Conservation (phyloP, 140 eudicot genomes). For the Artemisia princeps region DNA sequence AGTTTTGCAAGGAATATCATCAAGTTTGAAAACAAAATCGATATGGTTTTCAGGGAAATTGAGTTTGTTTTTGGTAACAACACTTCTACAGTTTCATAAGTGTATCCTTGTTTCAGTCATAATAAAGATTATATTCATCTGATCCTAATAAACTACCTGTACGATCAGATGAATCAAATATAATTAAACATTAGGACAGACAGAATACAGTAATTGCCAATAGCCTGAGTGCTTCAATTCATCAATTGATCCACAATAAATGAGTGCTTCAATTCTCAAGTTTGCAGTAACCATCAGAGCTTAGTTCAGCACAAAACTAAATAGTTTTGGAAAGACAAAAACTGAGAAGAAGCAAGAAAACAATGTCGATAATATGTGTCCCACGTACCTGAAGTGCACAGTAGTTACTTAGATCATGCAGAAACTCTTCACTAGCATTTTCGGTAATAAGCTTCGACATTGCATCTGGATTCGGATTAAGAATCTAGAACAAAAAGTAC, state of each 20-base stretch:
- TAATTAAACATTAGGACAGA: conserved; percentile 7
- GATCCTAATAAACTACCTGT: not conserved
- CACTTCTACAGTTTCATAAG: not conserved
- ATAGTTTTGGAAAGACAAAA: conserved; percentile 12
- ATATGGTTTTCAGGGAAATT: not conserved
- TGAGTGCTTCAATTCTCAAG: conserved; percentile 7
- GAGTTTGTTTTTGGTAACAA: conserved; percentile 9
- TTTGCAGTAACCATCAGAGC: conserved; percentile 7
- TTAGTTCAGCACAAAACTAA: conserved; percentile 1
- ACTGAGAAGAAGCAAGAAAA: conserved; percentile 10
- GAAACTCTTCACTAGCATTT: conserved; percentile 95
- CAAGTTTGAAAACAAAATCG: not conserved
- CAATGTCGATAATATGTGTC: not conserved
- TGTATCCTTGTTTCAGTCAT: not conserved
- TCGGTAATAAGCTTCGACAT: conserved; percentile 95
- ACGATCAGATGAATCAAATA: not conserved
- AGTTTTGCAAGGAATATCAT: conserved; percentile 7
- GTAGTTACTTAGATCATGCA: conserved; percentile 78
- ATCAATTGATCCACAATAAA: conserved; percentile 1
- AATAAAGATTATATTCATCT: conserved; percentile 6
- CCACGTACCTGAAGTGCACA: conserved; percentile 91
- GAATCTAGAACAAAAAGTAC: conserved; percentile 48
- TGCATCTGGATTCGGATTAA: conserved; percentile 98
- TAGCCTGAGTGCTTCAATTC: not conserved
- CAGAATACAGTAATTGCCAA: not conserved